These are phyloP conservation scores for Phytophthora vignae DNA, from an alignment of 352 stramenopile species.

Conservation along the genomic window DNA sequence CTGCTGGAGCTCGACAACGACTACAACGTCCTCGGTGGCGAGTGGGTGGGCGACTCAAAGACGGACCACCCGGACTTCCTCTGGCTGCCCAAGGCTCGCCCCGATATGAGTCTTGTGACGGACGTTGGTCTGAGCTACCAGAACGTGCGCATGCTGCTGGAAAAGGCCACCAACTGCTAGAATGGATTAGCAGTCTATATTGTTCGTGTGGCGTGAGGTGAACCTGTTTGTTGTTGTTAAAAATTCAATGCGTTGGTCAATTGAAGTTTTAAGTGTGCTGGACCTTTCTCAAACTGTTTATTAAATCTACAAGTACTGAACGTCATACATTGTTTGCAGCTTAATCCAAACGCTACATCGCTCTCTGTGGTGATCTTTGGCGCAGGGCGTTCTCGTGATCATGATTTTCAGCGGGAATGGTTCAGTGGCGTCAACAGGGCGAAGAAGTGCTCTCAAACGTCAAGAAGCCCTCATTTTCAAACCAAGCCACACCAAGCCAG, in stretches of 20 bases:
- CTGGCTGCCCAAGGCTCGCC: conserved; percentile 39
- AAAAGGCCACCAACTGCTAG: conserved; percentile 35
- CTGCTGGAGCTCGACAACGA: conserved; percentile 49
- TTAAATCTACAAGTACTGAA: no score
- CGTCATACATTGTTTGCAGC: no score
- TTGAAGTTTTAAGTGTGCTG: neutral
- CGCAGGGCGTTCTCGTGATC: no score
- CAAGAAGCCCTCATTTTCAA: no score
- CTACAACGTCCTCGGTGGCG: conserved; percentile 51
- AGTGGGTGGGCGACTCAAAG: conserved; percentile 46
- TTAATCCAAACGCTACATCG: no score
- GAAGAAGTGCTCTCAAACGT: no score
- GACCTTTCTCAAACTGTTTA: no score
- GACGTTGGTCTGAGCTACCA: conserved; percentile 43
- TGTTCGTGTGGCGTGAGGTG: neutral
- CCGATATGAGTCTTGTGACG: conserved; percentile 38
- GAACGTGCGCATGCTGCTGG: conserved; percentile 36
- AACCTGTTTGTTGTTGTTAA: neutral
- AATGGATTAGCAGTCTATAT: conserved; percentile 5
- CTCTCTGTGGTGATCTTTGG: no score
- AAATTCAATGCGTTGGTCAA: neutral
- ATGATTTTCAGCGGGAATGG: no score
- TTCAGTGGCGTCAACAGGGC: no score
- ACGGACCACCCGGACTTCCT: conserved; percentile 53
- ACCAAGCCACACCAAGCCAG: no score